phyloP scores from a whole-genome alignment of 192 early-diverging fungal genomes.

The Coemansia sp. region DNA sequence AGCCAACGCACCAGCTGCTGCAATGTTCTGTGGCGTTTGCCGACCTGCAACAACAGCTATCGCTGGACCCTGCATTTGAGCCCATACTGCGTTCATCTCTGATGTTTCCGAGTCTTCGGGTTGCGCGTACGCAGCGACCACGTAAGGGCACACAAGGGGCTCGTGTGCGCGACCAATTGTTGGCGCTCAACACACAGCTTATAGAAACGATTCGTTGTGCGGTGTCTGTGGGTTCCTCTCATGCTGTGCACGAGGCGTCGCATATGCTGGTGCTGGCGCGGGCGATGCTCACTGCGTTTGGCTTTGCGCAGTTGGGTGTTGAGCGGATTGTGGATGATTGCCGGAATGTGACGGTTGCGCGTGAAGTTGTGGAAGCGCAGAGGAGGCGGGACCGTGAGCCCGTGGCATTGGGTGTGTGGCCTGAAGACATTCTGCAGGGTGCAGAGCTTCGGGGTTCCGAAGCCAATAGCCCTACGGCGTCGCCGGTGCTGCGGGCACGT shows the following conservation, averaged over 20 bases:
- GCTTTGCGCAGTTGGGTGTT: slow-evolving; percentile 1
- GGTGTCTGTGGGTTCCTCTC: slow-evolving; percentile 34
- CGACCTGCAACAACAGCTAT: slow-evolving; percentile 21
- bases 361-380: slow-evolving; percentile 37
- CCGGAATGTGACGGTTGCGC: slow-evolving; percentile 38
- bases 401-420: slow-evolving; percentile 24
- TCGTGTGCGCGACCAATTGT: slow-evolving; percentile 15
- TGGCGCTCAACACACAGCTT: slow-evolving; percentile 27
- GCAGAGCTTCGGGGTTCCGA: not conserved
- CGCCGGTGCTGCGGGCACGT: not conserved
- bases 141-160: slow-evolving; percentile 34
- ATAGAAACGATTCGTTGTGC: slow-evolving; percentile 12
- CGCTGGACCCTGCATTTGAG: slow-evolving; percentile 8
- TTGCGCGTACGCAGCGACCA: slow-evolving; percentile 21
- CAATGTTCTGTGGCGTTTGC: slow-evolving; percentile 26
- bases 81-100: slow-evolving; percentile 29
- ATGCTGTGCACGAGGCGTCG: slow-evolving; percentile 33
- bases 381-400: slow-evolving; percentile 20
- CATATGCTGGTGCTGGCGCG: slow-evolving; percentile 33
- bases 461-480: not conserved
- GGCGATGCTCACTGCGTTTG: slow-evolving; percentile 22
- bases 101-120: slow-evolving; percentile 27
- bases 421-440: slow-evolving; percentile 11
- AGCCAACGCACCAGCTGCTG: slow-evolving; percentile 30
- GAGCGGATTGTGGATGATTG: slow-evolving; percentile 33